Evolutionary conservation across 371 early-diverging fungal species (phyloP), one percentile per base, ranked within the genome.

Genomic region (Zancudomyces culisetae): DNA sequence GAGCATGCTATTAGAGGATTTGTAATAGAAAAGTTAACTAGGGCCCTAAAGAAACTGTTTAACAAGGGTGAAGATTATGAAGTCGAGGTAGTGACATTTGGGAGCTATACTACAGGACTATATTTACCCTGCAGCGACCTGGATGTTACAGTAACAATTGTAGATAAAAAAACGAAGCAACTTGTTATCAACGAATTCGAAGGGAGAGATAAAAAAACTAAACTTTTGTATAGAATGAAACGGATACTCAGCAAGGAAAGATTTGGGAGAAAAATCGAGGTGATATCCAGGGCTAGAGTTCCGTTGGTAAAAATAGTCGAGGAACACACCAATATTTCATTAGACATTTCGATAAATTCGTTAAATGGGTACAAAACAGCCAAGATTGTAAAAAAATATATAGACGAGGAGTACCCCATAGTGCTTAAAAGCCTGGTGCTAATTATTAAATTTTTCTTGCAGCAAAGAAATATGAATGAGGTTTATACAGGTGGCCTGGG

Each of bases 271-370:
- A 50, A 54, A 20, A 45, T 70, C 28, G 55, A 56, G 23, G 64
- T 69, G 18, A 68, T 75, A 53, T 48, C 64, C 15, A 51, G 57
- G 18, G 75, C 75, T 1, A 66, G 83, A 63, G 90, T 96, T 2
- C 98, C 98, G 3, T 87, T 98, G 45, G 76, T 98, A 52, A 98
- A 97, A 66, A 78, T 80, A 51, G 66, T 62, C 22, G 91, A 92
- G 56, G 49, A 53, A 8, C 57, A 81, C n/a, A 82, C 84, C 8
- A 64, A 67, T 1, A 70, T 79, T 43, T 71, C 76, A n/a, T 75
- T 90, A 19, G 98, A 96, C 62, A 79, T 96, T 43, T 77, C 81
- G 13, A 59, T 90, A 54, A 84, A 93, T 62, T 69, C 81, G 8
- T 61, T 57, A 18, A 68, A 69, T 30, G 94, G 95, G 1, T 45